Evolutionary conservation across 2,329 filamentous ascomycete species (phyloP).

Genomic region (Ophiostoma montium): DNA sequence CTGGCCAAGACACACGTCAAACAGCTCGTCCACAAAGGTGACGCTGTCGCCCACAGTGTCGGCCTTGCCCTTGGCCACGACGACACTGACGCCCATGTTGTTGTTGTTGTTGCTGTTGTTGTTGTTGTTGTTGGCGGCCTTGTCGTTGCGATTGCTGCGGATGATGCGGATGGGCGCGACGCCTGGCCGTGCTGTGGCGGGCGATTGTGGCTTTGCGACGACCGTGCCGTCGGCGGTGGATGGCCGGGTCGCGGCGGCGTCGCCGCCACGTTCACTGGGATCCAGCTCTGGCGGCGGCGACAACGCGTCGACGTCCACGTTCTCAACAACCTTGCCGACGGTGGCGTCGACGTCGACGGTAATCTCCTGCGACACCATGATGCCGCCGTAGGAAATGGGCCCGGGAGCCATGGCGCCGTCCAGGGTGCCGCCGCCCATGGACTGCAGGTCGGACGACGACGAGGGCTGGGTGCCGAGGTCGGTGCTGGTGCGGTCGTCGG

Average conservation of each 20-base stretch:
- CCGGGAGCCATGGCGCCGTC: not conserved
- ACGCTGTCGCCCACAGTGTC: conserved; percentile 1
- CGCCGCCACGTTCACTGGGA: not conserved
- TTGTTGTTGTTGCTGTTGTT: conserved; percentile 2
- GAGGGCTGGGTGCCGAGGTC: conserved; percentile 1
- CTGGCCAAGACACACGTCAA: conserved; percentile 4
- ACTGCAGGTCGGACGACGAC: not conserved
- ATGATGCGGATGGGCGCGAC: conserved; percentile 5
- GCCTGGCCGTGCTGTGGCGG: not conserved
- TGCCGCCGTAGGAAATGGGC: conserved; percentile 6
- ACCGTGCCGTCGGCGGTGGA: not conserved
- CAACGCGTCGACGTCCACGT: not conserved
- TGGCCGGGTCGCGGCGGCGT: not conserved
- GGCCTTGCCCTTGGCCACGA: conserved; percentile 2
- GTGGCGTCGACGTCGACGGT: conserved; percentile 8
- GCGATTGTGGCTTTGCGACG: not conserved
- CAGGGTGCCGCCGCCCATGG: not conserved
- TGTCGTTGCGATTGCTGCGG: conserved; percentile 2
- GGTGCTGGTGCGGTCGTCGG: not conserved
- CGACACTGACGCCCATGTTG: conserved; percentile 4
- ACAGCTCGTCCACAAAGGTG: conserved; percentile 9
- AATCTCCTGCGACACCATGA: conserved; percentile 11
- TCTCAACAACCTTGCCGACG: not conserved
- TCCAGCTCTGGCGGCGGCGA: not conserved
- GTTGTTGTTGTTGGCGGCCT: conserved; percentile 1